Conservation (phyloP, 345 rosid genomes). For the Melastoma malabathricum region DNA sequence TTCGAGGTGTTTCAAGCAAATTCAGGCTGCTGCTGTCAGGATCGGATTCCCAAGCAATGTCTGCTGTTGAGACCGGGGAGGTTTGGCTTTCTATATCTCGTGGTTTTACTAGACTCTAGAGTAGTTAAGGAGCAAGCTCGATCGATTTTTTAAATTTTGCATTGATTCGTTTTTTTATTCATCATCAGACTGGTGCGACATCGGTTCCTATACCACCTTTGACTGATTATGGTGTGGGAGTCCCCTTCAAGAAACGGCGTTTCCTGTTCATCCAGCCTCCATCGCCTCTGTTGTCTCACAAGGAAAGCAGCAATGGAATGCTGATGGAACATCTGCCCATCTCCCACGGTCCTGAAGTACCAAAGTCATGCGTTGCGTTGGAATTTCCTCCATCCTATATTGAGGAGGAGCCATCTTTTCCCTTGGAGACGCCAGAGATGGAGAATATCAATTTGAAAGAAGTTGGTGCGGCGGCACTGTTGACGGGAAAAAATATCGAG, state of each 20-base stretch:
- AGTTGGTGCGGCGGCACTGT: no score
- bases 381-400: not conserved
- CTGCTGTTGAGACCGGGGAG: slow-evolving; percentile 4
- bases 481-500: no score
- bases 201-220: slow-evolving; percentile 25
- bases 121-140: slow-evolving; percentile 7
- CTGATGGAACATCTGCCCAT: slow-evolving; percentile 11
- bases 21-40: no score
- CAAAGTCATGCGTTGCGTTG: slow-evolving; percentile 8
- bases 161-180: slow-evolving; percentile 14
- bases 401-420: slow-evolving; percentile 9
- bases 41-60: no score
- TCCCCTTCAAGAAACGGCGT: slow-evolving; percentile 86
- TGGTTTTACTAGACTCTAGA: slow-evolving; percentile 34
- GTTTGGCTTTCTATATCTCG: slow-evolving; percentile 26
- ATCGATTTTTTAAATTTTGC: slow-evolving; percentile 5
- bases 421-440: slow-evolving; percentile 13
- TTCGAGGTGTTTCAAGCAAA: no score
- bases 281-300: slow-evolving; percentile 20
- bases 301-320: slow-evolving; percentile 10
- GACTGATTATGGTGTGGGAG: slow-evolving; percentile 40
- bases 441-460: not conserved
- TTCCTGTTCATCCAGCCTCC: slow-evolving; percentile 26
- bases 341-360: slow-evolving; percentile 16
- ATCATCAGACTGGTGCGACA: slow-evolving; percentile 39